phyloP scores from a whole-genome alignment of 106 monocot species.

The Ottelia alismoides region DNA sequence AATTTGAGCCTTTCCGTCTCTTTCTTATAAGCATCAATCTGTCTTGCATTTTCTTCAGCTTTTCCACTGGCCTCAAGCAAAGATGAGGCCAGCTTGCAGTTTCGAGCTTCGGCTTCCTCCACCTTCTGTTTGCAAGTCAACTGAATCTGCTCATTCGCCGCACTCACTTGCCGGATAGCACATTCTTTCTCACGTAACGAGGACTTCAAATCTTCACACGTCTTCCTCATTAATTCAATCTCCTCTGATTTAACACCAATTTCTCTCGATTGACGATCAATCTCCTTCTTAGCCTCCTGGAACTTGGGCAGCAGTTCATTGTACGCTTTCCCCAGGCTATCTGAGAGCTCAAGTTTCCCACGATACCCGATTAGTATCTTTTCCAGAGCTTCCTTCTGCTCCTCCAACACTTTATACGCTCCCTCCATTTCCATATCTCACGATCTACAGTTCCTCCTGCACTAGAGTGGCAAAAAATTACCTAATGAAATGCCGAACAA shows the following conservation, averaged over 20 bases:
- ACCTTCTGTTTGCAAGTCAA: slow-evolving; percentile 20
- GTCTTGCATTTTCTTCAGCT: slow-evolving; percentile 22
- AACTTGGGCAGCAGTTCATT: slow-evolving; percentile 30
- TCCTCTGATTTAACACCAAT: slow-evolving; percentile 38
- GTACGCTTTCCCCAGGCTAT: slow-evolving; percentile 34
- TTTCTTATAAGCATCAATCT: slow-evolving; percentile 18
- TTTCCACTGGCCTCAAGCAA: slow-evolving; percentile 48
- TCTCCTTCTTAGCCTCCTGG: slow-evolving; percentile 24
- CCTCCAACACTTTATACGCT: slow-evolving; percentile 51
- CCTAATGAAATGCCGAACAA: too few relatives aligned
- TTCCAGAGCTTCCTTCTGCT: slow-evolving; percentile 39
- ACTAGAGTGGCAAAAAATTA: too few relatives aligned
- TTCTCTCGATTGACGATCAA: slow-evolving; percentile 29
- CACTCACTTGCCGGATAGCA: slow-evolving; percentile 30
- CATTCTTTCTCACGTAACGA: slow-evolving; percentile 52
- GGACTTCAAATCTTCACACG: slow-evolving; percentile 34
- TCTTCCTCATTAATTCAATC: slow-evolving; percentile 13
- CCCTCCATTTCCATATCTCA: slow-evolving; percentile 24
- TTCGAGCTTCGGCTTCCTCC: slow-evolving; percentile 31
- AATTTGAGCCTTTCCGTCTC: slow-evolving; percentile 40
- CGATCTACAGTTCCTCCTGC: too few relatives aligned
- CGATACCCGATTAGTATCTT: slow-evolving; percentile 27
- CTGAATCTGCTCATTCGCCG: slow-evolving; percentile 36
- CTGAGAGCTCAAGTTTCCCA: slow-evolving; percentile 25
- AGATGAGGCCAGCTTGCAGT: slow-evolving; percentile 28